phyloP scores from a whole-genome alignment of 306 rosid species.

The Malus sylvestris region DNA sequence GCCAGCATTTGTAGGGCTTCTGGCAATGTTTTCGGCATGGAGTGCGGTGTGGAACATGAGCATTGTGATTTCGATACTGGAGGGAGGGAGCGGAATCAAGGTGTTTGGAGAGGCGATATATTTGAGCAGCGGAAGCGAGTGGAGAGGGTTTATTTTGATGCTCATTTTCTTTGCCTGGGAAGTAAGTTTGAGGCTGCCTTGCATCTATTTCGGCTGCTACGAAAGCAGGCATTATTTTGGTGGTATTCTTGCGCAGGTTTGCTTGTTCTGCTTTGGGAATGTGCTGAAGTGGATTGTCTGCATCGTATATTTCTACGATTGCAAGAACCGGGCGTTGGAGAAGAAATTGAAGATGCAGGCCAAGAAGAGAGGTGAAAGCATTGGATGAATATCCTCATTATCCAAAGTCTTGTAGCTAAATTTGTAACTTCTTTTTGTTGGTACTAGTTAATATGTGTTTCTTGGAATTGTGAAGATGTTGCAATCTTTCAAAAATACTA shows the following conservation, averaged over 20 bases:
- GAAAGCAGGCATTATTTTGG: constrained; percentile 18
- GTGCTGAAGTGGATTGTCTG: constrained; percentile 51
- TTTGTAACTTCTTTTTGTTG: neutral
- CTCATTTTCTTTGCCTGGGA: constrained; percentile 43
- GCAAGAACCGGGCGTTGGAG: constrained; percentile 35
- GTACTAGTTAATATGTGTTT: too few relatives aligned
- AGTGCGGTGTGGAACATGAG: constrained; percentile 52
- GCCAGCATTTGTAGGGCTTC: constrained; percentile 5
- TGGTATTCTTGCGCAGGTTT: constrained; percentile 24
- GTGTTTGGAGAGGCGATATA: constrained; percentile 34
- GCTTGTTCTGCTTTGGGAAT: constrained; percentile 35
- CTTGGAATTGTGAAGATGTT: neutral
- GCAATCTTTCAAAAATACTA: neutral
- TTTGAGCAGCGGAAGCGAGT: constrained; percentile 36
- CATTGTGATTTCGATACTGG: constrained; percentile 40
- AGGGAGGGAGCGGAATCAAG: constrained; percentile 32
- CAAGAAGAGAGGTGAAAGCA: constrained; percentile 9
- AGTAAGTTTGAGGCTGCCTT: constrained; percentile 35
- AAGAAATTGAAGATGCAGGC: constrained; percentile 36
- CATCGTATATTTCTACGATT: constrained; percentile 46
- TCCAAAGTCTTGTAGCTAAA: neutral
- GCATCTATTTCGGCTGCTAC: constrained; percentile 33
- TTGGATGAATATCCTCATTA: neutral
- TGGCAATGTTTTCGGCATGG: constrained; percentile 36
- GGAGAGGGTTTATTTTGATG: constrained; percentile 42